A percentile compares a stretch with the other conserved stretches of the same genome.
Conservation (phyloP, 2,329 filamentous ascomycete species). For the Emergomyces orientalis region DNA sequence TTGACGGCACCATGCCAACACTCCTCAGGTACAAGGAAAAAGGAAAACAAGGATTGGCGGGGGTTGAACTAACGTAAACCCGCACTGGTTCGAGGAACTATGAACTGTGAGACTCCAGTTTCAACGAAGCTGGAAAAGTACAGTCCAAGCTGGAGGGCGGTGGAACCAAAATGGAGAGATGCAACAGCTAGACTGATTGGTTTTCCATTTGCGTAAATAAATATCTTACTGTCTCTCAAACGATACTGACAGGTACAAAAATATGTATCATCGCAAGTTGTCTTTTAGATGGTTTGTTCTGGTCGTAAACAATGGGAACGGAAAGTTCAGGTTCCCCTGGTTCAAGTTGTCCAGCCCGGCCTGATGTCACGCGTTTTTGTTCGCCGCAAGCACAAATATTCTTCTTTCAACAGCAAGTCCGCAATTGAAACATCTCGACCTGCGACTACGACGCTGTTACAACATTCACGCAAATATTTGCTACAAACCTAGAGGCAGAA, state of each 20-base stretch:
- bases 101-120: neutral
- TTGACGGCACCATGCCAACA: constrained; percentile 30
- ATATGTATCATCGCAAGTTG: neutral
- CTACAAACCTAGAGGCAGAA: neutral
- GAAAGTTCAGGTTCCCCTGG: constrained; percentile 5
- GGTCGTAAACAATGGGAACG: neutral
- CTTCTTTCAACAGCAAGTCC: neutral
- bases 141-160: neutral
- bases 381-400: neutral
- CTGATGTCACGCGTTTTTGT: constrained; percentile 15
- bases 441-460: neutral
- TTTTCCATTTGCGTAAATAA: neutral
- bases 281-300: neutral
- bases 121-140: neutral
- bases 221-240: neutral
- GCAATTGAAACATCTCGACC: neutral
- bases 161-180: neutral
- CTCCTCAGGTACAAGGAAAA: neutral
- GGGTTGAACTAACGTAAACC: neutral
- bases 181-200: neutral
- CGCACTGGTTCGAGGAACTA: neutral
- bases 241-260: neutral
- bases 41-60: neutral
- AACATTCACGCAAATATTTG: neutral
- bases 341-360: neutral